Conservation (phyloP, 805 yeast genomes). For the Starmerella kuoi region DNA sequence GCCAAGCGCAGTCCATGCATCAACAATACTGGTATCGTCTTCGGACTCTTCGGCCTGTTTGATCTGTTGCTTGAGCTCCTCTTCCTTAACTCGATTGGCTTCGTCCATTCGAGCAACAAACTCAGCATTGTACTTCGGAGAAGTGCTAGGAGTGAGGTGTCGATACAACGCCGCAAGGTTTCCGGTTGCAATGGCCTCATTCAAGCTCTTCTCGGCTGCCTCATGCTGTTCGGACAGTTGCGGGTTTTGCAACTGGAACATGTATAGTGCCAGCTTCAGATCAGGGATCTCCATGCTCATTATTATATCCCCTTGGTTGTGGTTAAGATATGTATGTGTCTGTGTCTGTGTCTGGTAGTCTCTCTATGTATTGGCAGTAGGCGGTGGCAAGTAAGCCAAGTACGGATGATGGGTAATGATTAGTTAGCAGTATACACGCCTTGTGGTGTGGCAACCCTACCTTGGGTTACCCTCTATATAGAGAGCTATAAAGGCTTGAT, state of each 20-base stretch:
- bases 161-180: slow-evolving; percentile 76
- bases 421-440: too few species aligned
- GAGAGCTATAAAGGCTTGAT: too few species aligned
- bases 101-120: slow-evolving; percentile 40
- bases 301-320: too few species aligned
- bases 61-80: slow-evolving; percentile 35
- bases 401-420: too few species aligned
- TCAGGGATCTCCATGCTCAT: slow-evolving; percentile 41
- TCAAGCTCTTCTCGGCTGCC: slow-evolving; percentile 36
- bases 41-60: slow-evolving; percentile 60
- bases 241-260: slow-evolving; percentile 46
- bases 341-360: too few species aligned
- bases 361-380: too few species aligned
- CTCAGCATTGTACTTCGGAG: slow-evolving; percentile 47
- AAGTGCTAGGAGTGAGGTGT: slow-evolving; percentile 39
- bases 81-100: slow-evolving; percentile 46
- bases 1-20: slow-evolving; percentile 67
- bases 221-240: slow-evolving; percentile 34
- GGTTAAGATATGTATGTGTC: too few species aligned
- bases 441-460: too few species aligned
- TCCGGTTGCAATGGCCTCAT: slow-evolving; percentile 43
- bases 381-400: too few species aligned
- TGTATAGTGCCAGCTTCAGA: slow-evolving; percentile 65
- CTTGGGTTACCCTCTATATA: too few species aligned
- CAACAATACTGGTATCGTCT: slow-evolving; percentile 72